phyloP scores from a whole-genome alignment of 129 eudicot genomes.

The Chrysanthemum makinoi region DNA sequence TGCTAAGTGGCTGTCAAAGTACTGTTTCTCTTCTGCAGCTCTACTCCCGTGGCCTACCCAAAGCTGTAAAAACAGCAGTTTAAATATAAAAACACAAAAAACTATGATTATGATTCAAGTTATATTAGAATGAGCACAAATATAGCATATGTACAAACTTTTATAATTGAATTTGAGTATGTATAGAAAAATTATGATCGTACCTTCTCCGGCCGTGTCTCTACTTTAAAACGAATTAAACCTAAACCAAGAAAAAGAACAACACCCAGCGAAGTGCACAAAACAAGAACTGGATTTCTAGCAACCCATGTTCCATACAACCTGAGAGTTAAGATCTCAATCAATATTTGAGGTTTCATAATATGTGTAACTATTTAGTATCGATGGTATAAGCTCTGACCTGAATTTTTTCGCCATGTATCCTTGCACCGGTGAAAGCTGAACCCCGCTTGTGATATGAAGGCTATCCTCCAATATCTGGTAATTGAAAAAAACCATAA shows the following conservation, averaged over 20 bases:
- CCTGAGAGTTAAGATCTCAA: conserved; percentile 43
- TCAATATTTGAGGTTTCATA: conserved; percentile 24
- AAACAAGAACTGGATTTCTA: conserved; percentile 74
- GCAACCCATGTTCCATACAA: conserved; percentile 94
- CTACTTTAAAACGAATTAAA: conserved; percentile 77
- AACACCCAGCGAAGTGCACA: conserved; percentile 64
- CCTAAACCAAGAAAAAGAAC: conserved; percentile 86
- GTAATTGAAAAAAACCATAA: background rate
- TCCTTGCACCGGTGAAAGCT: conserved; percentile 89
- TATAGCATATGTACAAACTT: background rate
- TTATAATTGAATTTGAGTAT: background rate
- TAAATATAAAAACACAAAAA: background rate
- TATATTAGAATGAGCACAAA: background rate
- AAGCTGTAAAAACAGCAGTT: conserved; percentile 54
- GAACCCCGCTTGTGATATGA: conserved; percentile 62
- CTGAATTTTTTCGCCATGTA: conserved; percentile 88
- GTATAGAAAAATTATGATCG: background rate
- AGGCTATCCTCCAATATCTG: conserved; percentile 75
- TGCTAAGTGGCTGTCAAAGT: conserved; percentile 86
- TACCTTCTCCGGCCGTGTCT: conserved; percentile 98
- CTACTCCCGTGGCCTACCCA: conserved; percentile 98
- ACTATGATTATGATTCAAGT: background rate
- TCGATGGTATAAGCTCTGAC: conserved; percentile 34
- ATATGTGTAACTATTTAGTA: conserved; percentile 19
- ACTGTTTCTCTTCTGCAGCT: conserved; percentile 93